Conservation (phyloP, 192 early-diverging fungal species). For the Pilaira anomala region DNA sequence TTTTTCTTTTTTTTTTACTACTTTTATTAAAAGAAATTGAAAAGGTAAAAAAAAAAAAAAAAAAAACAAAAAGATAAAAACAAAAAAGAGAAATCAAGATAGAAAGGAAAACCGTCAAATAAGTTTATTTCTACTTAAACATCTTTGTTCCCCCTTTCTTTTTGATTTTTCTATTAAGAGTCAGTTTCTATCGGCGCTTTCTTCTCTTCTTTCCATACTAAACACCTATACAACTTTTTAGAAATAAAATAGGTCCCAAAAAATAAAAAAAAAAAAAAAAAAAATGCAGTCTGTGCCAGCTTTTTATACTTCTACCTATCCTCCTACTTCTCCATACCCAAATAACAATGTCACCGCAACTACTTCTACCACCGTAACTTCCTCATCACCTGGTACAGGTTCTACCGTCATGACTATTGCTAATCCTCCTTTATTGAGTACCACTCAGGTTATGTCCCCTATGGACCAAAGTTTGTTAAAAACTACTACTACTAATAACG, state of each 20-base stretch:
- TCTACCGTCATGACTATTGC: not conserved
- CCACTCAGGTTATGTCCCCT: not conserved
- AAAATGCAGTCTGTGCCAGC: conserved; percentile 6
- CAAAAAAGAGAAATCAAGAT: no score
- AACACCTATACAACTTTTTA: no score
- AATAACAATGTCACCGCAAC: not conserved
- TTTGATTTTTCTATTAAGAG: not conserved
- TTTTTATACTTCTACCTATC: conserved; percentile 12
- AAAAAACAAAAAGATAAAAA: no score
- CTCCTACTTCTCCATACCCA: conserved; percentile 11
- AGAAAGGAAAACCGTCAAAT: no score
- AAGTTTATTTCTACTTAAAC: not conserved
- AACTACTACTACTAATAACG: not conserved
- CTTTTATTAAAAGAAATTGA: no score
- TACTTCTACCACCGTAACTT: not conserved
- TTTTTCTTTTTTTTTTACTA: no score
- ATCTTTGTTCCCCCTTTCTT: not conserved
- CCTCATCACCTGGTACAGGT: conserved; percentile 4
- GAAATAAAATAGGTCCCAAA: no score
- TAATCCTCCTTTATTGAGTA: not conserved
- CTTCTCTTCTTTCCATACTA: not conserved
- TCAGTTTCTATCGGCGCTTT: conserved; percentile 18
- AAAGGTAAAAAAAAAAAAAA: no score
- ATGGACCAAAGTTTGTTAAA: not conserved
- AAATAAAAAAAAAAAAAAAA: not conserved